phyloP scores from a whole-genome alignment of 345 rosid species.

The Psidium guajava region DNA sequence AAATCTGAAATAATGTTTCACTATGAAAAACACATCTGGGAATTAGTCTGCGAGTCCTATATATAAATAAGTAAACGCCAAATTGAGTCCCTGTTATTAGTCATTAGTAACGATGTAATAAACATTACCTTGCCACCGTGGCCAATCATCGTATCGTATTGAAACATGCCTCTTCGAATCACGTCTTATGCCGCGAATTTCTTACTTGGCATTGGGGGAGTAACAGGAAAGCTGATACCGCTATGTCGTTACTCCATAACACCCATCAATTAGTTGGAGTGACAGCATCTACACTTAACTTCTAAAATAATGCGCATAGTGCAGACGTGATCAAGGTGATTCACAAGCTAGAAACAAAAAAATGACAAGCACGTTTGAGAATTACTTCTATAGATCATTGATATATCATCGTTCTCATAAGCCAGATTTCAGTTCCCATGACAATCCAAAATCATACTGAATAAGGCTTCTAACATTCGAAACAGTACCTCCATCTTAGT shows the following conservation, averaged over 20 bases:
- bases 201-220: neutral
- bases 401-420: neutral
- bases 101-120: neutral
- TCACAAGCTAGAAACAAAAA: neutral
- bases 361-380: neutral
- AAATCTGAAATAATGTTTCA: neutral
- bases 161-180: neutral
- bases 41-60: neutral
- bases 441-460: neutral
- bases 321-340: neutral
- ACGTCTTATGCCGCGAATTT: neutral
- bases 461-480: neutral
- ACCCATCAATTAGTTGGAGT: neutral
- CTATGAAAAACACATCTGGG: neutral
- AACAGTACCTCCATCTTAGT: conserved; percentile 12
- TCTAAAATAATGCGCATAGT: neutral
- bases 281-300: neutral
- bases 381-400: neutral
- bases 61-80: neutral
- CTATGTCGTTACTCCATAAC: neutral
- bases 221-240: neutral
- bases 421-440: neutral
- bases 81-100: neutral
- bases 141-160: neutral
- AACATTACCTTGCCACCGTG: neutral